These are phyloP conservation scores for Pythium scleroteichum DNA, from an alignment of 352 stramenopile species.

Conservation along the genomic window DNA sequence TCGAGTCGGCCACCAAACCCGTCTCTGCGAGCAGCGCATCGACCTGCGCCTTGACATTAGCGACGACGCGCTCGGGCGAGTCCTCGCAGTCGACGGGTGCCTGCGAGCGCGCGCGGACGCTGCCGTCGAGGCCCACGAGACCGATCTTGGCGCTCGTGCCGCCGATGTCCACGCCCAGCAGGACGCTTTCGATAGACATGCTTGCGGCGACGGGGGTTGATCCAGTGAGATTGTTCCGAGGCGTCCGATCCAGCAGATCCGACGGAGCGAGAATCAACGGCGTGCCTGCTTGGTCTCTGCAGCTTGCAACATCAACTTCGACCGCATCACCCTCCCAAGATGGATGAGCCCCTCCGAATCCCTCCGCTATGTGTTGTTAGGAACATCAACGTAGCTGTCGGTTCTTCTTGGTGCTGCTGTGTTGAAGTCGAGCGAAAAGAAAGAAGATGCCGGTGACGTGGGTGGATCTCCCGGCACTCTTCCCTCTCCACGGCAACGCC, in stretches of 20 bases:
- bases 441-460: constrained; percentile 14
- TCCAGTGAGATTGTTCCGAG: too few relatives aligned
- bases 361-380: constrained; percentile 12
- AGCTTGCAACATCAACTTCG: constrained; percentile 12
- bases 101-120: constrained; percentile 51
- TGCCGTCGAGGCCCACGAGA: constrained; percentile 50
- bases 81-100: constrained; percentile 40
- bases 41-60: constrained; percentile 40
- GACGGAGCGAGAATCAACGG: too few relatives aligned
- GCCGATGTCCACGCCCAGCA: constrained; percentile 74
- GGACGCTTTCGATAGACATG: constrained; percentile 23
- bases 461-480: constrained; percentile 17
- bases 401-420: neutral
- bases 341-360: neutral
- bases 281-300: too few relatives aligned
- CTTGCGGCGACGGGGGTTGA: neutral
- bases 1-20: constrained; percentile 11
- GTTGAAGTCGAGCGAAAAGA: constrained; percentile 22
- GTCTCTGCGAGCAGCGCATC: constrained; percentile 50
- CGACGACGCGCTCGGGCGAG: constrained; percentile 54
- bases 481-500: constrained; percentile 8
- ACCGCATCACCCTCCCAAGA: neutral
- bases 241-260: too few relatives aligned
- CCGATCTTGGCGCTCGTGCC: constrained; percentile 75
- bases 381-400: constrained; percentile 7